Evolutionary conservation across 805 yeast genomes (phyloP), one percentile per base, ranked within the genome.

Genomic region (Pichia occidentalis): DNA sequence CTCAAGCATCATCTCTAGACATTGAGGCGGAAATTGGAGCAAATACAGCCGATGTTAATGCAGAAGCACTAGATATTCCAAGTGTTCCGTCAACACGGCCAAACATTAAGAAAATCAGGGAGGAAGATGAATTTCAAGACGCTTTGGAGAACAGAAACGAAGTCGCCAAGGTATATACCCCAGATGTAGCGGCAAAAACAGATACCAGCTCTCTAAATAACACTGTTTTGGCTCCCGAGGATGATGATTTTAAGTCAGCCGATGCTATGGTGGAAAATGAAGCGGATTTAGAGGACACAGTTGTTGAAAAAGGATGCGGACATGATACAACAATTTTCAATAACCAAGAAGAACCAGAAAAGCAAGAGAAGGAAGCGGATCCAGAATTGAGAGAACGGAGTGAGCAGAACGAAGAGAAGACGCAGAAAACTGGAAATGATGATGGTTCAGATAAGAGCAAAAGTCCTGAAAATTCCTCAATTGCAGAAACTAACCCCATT

Each of bases 81-180:
- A 2, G 17, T 32, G 30, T 43, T 8, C 36, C 46, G 7, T 11
- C 28, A 6, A 20, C 18, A 7, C 25, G 42, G 13, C 47, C 49
- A 8, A 23, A n/a, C 11, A 26, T 12, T n/a, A 18, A 17, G 11
- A 10, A n/a, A 4, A 12, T 13, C 2, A 22, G 13, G 6, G 14
- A 21, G 23, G 28, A 37, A 14, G 18, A 17, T 10, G 14, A 6
- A n/a, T n/a, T n/a, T n/a, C n/a, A n/a, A n/a, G n/a, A n/a, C n/a
- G n/a, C n/a, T n/a, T n/a, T n/a, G n/a, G n/a, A n/a, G n/a, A n/a
- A n/a, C n/a, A n/a, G n/a, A n/a, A n/a, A n/a, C n/a, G n/a, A n/a
- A n/a, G n/a, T n/a, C n/a, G n/a, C n/a, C n/a, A n/a, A n/a, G n/a
- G n/a, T n/a, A n/a, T n/a, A n/a, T n/a, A n/a, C n/a, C n/a, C n/a